Evolutionary conservation across 305 asterid genomes (phyloP).

Genomic region (Fraxinus albicans): DNA sequence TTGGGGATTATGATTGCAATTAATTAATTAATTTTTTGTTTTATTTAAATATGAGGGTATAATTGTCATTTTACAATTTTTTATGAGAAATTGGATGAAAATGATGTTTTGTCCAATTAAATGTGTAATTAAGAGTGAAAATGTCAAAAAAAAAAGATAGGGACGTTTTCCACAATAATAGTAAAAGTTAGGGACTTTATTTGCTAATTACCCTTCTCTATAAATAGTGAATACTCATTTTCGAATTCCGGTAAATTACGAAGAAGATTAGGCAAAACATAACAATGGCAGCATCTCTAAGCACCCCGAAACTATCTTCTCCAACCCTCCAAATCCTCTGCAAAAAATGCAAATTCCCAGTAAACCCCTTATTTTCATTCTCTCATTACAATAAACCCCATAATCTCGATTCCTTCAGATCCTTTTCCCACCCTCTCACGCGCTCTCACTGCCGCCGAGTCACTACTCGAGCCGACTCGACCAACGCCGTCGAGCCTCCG

Average conservation of each 20-base stretch:
- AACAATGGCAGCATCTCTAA: constrained; percentile 52
- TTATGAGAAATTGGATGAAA: no score
- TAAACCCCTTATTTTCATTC: constrained; percentile 24
- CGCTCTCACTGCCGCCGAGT: constrained; percentile 36
- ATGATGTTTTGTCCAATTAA: no score
- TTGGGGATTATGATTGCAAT: no score
- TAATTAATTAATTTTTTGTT: no score
- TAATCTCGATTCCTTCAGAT: constrained; percentile 8
- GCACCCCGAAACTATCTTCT: constrained; percentile 46
- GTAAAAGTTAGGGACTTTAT: no score
- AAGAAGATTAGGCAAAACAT: neutral
- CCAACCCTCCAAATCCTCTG: constrained; percentile 42
- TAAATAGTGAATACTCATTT: neutral
- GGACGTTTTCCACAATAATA: no score
- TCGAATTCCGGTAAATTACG: neutral
- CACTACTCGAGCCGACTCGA: constrained; percentile 57
- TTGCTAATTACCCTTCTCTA: neutral
- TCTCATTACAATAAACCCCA: constrained; percentile 23
- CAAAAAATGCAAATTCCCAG: constrained; percentile 35
- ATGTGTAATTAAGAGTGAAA: no score
- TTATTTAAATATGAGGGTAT: no score
- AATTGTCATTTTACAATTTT: no score
- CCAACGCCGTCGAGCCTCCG: constrained; percentile 3
- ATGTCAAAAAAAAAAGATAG: no score
- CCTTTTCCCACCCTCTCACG: constrained; percentile 24